Evolutionary conservation across 208 protist species (phyloP).

Genomic region (Crithidia sp.): DNA sequence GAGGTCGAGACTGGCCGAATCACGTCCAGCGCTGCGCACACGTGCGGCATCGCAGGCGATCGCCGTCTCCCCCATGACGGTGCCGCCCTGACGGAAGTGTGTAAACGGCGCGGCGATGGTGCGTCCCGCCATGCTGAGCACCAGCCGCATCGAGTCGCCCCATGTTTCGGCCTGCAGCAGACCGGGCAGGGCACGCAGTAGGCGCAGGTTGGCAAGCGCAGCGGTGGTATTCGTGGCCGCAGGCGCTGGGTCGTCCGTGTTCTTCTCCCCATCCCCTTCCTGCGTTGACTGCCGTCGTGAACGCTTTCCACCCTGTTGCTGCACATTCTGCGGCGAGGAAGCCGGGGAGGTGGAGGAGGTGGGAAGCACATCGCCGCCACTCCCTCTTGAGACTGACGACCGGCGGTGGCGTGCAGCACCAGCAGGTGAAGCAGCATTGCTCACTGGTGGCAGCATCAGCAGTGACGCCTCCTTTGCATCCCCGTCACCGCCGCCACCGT

Average conservation of each 20-base stretch:
- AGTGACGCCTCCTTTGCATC: too few species aligned
- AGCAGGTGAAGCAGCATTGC: too few species aligned
- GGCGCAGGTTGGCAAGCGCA: background rate
- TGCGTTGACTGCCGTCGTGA: background rate
- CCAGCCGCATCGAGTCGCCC: background rate
- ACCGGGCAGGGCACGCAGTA: constrained; percentile 3
- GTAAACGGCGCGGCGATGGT: constrained; percentile 29
- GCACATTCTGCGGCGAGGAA: too few species aligned
- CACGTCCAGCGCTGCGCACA: background rate
- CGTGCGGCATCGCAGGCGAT: background rate
- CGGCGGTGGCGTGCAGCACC: too few species aligned
- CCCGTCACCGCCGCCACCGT: too few species aligned
- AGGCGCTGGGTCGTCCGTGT: background rate
- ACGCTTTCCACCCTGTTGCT: too few species aligned
- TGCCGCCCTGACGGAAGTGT: constrained; percentile 1
- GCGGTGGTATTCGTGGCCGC: background rate
- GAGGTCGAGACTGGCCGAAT: background rate
- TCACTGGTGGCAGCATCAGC: too few species aligned
- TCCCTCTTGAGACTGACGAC: too few species aligned
- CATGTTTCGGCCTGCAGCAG: constrained; percentile 16
- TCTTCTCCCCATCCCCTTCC: too few species aligned
- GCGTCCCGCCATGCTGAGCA: constrained; percentile 8
- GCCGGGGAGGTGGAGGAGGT: too few species aligned
- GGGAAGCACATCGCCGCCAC: too few species aligned
- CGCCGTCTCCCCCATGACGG: background rate